Evolutionary conservation across 164 flowering plant genomes (phyloP), one percentile per base, ranked within the genome.

Genomic region (Aristolochia californica): DNA sequence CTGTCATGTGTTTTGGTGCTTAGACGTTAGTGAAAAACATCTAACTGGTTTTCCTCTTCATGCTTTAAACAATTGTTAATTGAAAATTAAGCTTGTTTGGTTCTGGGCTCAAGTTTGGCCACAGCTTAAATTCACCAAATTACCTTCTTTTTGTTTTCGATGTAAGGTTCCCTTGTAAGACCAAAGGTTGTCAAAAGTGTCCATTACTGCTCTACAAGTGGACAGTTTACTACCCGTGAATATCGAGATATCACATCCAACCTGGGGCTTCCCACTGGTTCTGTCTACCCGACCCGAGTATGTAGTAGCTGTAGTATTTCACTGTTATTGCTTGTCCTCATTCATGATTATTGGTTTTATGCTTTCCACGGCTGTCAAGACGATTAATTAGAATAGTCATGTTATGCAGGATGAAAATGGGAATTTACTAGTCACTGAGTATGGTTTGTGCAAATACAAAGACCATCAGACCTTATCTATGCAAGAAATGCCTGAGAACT

Each of bases 111-210:
- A 34, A 34, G 40, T 34, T 7, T n/a, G n/a, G n/a, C n/a, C 40
- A 7, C 10, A 3, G 40, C 10, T 34, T 34, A 28, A 28, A 34
- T 34, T 12, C 10, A 8, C 40, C 40, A 8, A 34, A 5, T 34
- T 7, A 28, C 34, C 3, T 34, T 34, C 40, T 34, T 7, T 34
- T 34, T 34, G 40, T 34, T 34, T 34, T 34, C 11, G 40, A 34
- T 34, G 40, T 34, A 4, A 93, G 99, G 97, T 70, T 94, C 99
- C 50, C 96, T 94, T 69, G 99, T 94, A 4, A 76, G 99, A 76
- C 99, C 99, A 58, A 94, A 90, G 70, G 99, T 94, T 68, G 97
- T 90, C 17, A 94, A 81, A 78, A 94, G 99, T 74, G 99, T 94
- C 43, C 99, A 94, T 69, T 90, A 74, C 74, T 94, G 99, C 67